phyloP scores from a whole-genome alignment of 2,329 filamentous ascomycete species.

The Metarhizium robertsii region DNA sequence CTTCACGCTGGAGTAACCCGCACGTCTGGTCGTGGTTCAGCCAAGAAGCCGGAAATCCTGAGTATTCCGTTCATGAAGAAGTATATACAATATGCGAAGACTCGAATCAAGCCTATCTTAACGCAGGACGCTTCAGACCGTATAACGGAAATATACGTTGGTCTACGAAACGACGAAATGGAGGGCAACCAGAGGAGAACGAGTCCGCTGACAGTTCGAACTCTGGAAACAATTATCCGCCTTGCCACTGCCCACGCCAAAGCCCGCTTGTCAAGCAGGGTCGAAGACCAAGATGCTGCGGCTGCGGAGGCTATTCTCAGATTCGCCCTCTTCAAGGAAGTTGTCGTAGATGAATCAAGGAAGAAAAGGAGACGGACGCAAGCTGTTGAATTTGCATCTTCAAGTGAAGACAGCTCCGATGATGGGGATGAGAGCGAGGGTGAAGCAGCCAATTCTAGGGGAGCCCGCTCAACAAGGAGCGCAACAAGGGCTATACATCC shows the following conservation, averaged over 20 bases:
- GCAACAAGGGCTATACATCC: slow-evolving; percentile 8
- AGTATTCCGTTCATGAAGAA: slow-evolving; percentile 99
- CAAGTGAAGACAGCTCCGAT: slow-evolving; percentile 49
- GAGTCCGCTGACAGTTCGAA: slow-evolving; percentile 92
- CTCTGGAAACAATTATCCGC: slow-evolving; percentile 95
- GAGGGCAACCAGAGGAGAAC: slow-evolving; percentile 90
- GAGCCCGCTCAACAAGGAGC: slow-evolving; percentile 20
- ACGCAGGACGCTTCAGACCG: slow-evolving; percentile 88
- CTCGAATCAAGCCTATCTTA: slow-evolving; percentile 76
- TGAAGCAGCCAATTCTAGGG: slow-evolving; percentile 50
- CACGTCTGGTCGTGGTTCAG: slow-evolving; percentile 62
- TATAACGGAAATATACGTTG: slow-evolving; percentile 84
- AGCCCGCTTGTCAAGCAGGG: slow-evolving; percentile 73
- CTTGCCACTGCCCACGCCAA: slow-evolving; percentile 94
- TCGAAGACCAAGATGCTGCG: slow-evolving; percentile 82
- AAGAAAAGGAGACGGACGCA: slow-evolving; percentile 73
- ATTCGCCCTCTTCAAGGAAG: slow-evolving; percentile 95
- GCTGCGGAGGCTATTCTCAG: slow-evolving; percentile 83
- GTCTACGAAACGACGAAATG: slow-evolving; percentile 90
- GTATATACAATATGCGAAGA: slow-evolving; percentile 97
- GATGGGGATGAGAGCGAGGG: slow-evolving; percentile 46
- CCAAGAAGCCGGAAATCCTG: slow-evolving; percentile 75
- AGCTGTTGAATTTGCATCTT: slow-evolving; percentile 45
- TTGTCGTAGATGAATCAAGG: slow-evolving; percentile 67
- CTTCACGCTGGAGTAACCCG: slow-evolving; percentile 83